Percentiles rank a stretch among this genome's conserved stretches.
These are phyloP conservation scores for Suillus occidentalis DNA, from an alignment of 768 basidiomycete genomes.

Conservation along the genomic window DNA sequence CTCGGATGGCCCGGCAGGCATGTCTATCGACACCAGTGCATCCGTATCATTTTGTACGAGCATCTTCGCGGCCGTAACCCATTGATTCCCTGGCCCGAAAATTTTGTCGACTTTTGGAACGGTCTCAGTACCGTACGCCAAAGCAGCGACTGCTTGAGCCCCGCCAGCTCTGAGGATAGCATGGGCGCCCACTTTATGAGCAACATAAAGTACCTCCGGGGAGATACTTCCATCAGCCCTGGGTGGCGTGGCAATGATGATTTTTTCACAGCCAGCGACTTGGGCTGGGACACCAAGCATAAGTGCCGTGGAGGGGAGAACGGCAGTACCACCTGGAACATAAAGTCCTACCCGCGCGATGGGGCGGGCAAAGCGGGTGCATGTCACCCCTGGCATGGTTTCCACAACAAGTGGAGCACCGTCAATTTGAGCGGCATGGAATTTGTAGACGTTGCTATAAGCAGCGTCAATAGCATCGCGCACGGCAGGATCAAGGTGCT, in stretches of 20 bases:
- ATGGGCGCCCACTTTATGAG: slow-evolving; percentile 85
- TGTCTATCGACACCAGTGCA: slow-evolving; percentile 94
- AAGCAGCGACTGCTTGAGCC: slow-evolving; percentile 91
- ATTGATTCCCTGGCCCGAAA: slow-evolving; percentile 98
- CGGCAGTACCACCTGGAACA: slow-evolving; percentile 95
- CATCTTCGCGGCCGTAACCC: slow-evolving; percentile 99
- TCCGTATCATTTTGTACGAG: slow-evolving; percentile 98
- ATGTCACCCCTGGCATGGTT: slow-evolving; percentile 97
- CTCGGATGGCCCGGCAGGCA: slow-evolving; percentile 98
- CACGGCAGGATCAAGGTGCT: slow-evolving; percentile 61
- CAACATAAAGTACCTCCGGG: slow-evolving; percentile 97
- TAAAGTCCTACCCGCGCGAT: slow-evolving; percentile 96
- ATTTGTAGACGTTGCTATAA: slow-evolving; percentile 87
- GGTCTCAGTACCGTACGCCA: slow-evolving; percentile 94
- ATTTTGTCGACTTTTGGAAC: slow-evolving; percentile 99
- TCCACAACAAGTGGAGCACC: slow-evolving; percentile 75
- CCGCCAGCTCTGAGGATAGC: slow-evolving; percentile 94
- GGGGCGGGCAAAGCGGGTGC: slow-evolving; percentile 92
- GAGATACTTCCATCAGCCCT: slow-evolving; percentile 89
- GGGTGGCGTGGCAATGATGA: slow-evolving; percentile 96
- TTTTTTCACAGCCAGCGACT: slow-evolving; percentile 90
- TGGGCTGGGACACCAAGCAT: slow-evolving; percentile 99
- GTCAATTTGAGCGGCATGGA: slow-evolving; percentile 88
- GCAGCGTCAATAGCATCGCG: slow-evolving; percentile 85
- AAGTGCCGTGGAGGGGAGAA: slow-evolving; percentile 93